A percentile compares a stretch with the other conserved stretches of the same genome.
phyloP scores from a whole-genome alignment of 1,284 basidiomycete genomes.

The Marasmius sp. region DNA sequence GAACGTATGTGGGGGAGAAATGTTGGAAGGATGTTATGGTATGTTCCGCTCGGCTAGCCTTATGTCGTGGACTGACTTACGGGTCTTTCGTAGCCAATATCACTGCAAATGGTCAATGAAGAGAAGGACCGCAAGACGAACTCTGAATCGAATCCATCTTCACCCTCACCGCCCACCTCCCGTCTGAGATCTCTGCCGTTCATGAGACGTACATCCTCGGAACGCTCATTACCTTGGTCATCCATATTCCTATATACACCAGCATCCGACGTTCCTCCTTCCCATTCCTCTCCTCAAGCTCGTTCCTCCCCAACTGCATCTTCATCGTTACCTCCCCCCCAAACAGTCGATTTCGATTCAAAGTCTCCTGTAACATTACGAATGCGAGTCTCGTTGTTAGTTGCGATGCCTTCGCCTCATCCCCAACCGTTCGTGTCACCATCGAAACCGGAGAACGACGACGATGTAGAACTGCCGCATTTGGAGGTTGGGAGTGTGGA shows the following conservation, averaged over 20 bases:
- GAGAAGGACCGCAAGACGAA: not conserved
- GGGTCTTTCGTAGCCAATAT: not conserved
- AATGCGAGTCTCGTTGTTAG: slow-evolving; percentile 4
- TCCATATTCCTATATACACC: too few species aligned
- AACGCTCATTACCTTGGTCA: too few species aligned
- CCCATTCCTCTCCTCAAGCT: too few species aligned
- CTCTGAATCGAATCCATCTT: not conserved
- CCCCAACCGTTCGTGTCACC: not conserved
- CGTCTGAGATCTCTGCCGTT: not conserved
- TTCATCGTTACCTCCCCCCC: not conserved
- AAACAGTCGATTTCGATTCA: not conserved
- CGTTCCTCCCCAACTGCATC: not conserved
- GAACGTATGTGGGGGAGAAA: not conserved
- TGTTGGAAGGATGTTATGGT: not conserved
- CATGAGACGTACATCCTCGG: too few species aligned
- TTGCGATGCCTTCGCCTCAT: slow-evolving; percentile 8
- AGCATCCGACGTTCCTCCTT: too few species aligned
- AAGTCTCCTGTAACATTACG: not conserved
- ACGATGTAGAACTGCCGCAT: slow-evolving; percentile 10
- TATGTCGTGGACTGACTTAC: not conserved
- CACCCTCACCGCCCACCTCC: not conserved
- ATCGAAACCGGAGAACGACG: not conserved
- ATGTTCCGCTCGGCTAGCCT: not conserved
- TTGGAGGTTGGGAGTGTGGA: slow-evolving; percentile 8
- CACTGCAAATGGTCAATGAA: not conserved